A percentile compares a stretch with the other conserved stretches of the same genome.
These are phyloP conservation scores for Stagonosporopsis cucurbitacearum DNA, from an alignment of 2,329 filamentous ascomycete species.

Conservation along the genomic window DNA sequence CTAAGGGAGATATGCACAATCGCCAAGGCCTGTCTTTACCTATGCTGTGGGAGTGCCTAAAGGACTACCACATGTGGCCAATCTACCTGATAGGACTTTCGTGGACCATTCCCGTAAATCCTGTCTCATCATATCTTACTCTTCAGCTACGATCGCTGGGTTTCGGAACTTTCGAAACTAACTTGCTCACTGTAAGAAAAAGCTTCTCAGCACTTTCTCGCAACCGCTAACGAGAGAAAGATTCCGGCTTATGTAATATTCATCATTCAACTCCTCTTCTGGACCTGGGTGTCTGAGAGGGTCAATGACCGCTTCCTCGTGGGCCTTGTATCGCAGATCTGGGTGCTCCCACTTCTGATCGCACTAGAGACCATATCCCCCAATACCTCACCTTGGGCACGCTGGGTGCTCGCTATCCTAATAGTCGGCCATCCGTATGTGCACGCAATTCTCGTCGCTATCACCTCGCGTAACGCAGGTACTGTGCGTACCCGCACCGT, in stretches of 20 bases:
- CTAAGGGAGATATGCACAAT: slow-evolving; percentile 68
- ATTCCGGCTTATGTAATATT: slow-evolving; percentile 56
- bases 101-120: slow-evolving; percentile 45
- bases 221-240: slow-evolving; percentile 18
- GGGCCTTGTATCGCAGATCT: slow-evolving; percentile 49
- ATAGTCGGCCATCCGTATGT: slow-evolving; percentile 53
- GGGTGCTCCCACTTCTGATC: slow-evolving; percentile 49
- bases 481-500: slow-evolving; percentile 54
- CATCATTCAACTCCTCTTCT: slow-evolving; percentile 57
- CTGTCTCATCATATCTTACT: slow-evolving; percentile 45
- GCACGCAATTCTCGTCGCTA: slow-evolving; percentile 54
- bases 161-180: slow-evolving; percentile 49
- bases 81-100: slow-evolving; percentile 47
- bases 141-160: slow-evolving; percentile 44
- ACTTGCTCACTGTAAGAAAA: slow-evolving; percentile 42
- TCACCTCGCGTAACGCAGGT: slow-evolving; percentile 52
- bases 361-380: slow-evolving; percentile 44
- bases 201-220: background rate
- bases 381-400: slow-evolving; percentile 46
- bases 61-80: slow-evolving; percentile 63
- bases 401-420: slow-evolving; percentile 48
- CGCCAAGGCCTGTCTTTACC: slow-evolving; percentile 58
- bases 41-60: slow-evolving; percentile 59
- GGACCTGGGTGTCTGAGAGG: slow-evolving; percentile 59
- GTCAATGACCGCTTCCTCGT: slow-evolving; percentile 61